phyloP scores from a whole-genome alignment of 2,329 filamentous ascomycete species.

The Colletotrichum cuscutae region DNA sequence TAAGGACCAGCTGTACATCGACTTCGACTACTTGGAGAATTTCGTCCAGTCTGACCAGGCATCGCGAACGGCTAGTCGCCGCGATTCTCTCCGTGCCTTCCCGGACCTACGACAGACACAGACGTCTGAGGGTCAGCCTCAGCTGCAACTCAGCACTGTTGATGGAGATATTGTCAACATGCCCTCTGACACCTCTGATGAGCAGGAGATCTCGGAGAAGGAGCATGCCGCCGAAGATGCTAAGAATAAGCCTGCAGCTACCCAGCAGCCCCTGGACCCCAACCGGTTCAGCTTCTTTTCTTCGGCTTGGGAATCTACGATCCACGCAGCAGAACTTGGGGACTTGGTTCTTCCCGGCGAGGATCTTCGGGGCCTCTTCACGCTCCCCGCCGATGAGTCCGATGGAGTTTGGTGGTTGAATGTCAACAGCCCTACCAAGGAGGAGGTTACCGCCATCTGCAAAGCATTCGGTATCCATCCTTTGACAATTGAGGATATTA shows the following conservation, averaged over 20 bases:
- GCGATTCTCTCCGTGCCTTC: constrained; percentile 64
- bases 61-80: constrained; percentile 60
- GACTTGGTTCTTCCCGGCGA: constrained; percentile 91
- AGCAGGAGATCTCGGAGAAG: constrained; percentile 58
- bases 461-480: constrained; percentile 96
- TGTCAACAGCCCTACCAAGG: constrained; percentile 87
- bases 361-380: constrained; percentile 87
- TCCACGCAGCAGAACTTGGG: constrained; percentile 89
- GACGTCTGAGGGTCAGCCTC: constrained; percentile 39
- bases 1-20: constrained; percentile 83
- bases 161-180: constrained; percentile 69
- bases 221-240: constrained; percentile 47
- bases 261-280: constrained; percentile 61
- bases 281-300: constrained; percentile 98
- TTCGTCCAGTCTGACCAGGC: constrained; percentile 77
- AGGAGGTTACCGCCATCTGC: constrained; percentile 88
- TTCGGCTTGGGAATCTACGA: constrained; percentile 91
- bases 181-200: constrained; percentile 56
- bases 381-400: constrained; percentile 67
- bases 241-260: constrained; percentile 42
- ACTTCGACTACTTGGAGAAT: constrained; percentile 93
- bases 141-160: constrained; percentile 56
- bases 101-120: constrained; percentile 65
- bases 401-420: constrained; percentile 99
- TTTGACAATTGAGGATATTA: constrained; percentile 95